Evolutionary conservation across 2,329 filamentous ascomycete species (phyloP).

Genomic region (Trichophyton benhamiae): DNA sequence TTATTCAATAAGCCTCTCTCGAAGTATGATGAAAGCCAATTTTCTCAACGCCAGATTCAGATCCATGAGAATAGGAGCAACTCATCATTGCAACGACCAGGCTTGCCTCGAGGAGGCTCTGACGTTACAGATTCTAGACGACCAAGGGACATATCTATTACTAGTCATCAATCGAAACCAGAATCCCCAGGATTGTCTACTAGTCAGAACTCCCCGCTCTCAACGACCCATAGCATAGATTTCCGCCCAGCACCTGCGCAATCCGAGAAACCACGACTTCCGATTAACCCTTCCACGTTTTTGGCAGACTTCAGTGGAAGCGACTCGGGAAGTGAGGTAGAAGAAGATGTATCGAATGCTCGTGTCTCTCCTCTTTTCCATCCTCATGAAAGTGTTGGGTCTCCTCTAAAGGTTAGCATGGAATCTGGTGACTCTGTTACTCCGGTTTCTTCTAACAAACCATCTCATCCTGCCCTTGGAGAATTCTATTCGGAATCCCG

Average conservation of each 20-base stretch:
- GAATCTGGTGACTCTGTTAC: conserved; percentile 16
- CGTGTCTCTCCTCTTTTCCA: conserved; percentile 17
- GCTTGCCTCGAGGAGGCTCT: conserved; percentile 4
- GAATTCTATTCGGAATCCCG: conserved; percentile 28
- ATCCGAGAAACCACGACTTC: conserved; percentile 10
- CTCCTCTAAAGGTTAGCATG: conserved; percentile 26
- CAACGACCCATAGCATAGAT: not conserved
- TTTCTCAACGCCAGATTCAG: conserved; percentile 67
- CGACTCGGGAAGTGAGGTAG: conserved; percentile 28
- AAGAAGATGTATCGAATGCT: conserved; percentile 19
- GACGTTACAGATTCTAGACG: conserved; percentile 18
- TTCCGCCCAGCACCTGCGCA: not conserved
- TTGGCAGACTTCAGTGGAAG: conserved; percentile 27
- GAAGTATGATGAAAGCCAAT: conserved; percentile 75
- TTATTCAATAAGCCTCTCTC: conserved; percentile 60
- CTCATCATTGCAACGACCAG: conserved; percentile 31
- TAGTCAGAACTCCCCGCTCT: conserved; percentile 12
- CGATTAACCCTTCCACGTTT: conserved; percentile 20
- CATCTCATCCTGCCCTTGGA: conserved; percentile 20
- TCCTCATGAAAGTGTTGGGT: conserved; percentile 23
- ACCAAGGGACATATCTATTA: conserved; percentile 25
- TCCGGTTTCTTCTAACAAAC: conserved; percentile 15
- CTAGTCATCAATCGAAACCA: conserved; percentile 27
- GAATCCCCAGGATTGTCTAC: conserved; percentile 22
- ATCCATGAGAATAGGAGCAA: conserved; percentile 64